Base-by-base conservation (phyloP, 345 rosid genomes). In the Mercurialis annua region DNA sequence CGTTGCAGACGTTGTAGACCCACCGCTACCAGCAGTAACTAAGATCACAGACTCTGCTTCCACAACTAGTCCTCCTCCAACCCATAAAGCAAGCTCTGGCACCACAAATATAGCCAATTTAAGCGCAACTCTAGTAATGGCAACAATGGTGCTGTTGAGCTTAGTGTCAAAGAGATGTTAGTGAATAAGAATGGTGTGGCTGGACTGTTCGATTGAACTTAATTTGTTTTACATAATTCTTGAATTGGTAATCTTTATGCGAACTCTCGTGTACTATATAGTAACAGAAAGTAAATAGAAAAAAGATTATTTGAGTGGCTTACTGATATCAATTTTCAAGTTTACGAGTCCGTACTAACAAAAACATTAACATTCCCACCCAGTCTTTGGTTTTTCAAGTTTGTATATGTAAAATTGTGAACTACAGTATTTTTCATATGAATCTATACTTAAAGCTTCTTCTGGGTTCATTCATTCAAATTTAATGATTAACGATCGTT, bases 21-120 rank as follows among this genome's bases (percentile, higher is more conserved):
- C 96, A 6, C 97, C 98, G 51, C 79, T 93, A 21, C 97, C 98
- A 1, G 79, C 91, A 0, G 91, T 86, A 55, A 59, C 76, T 27
- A 64, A 65, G 6, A 5, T 9, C 1, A 11, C 21, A 1, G 9
- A 17, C 14, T 42, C 65, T 9, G 8, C 44, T 40, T 9, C 44
- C 11, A 1, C 44, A 40, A 11, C 16, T 16, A 43, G 30, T 16
- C 23, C 70, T 5, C 7, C 78, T 7, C 36, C 65, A 31, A 21
- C 71, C 6, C 58, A 65, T 31, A 55, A 78, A 9, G 49, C 77
- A 0, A 40, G 74, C 31, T 56, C 78, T 12, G 18, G 64, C 50
- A 46, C 71, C 29, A 6, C 59, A 20, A 80, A 63, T 50, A 59
- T 49, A 20, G 77, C 78, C 64, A 67, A 76, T 64, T 21, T 76